These are phyloP conservation scores for Boletus sp. DNA, from an alignment of 768 basidiomycete genomes.

Conservation along the genomic window DNA sequence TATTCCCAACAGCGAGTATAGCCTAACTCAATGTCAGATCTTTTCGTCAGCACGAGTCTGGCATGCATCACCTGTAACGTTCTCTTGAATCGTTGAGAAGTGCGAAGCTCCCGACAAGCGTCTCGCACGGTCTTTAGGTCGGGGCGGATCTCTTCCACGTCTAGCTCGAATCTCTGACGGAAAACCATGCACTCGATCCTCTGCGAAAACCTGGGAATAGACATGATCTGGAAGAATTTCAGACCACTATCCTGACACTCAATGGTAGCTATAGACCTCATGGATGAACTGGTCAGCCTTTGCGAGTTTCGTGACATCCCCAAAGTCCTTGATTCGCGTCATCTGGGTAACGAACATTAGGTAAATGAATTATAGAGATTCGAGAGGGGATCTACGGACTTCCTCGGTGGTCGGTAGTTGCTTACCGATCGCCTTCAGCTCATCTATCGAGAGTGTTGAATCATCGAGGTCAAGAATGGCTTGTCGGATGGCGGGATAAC, in stretches of 20 bases:
- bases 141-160: conserved; percentile 79
- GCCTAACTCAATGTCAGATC: conserved; percentile 40
- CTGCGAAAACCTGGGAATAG: conserved; percentile 69
- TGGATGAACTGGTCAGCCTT: conserved; percentile 83
- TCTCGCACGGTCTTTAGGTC: conserved; percentile 73
- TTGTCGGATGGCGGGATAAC: conserved; percentile 60
- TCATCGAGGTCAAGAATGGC: conserved; percentile 77
- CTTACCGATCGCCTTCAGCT: conserved; percentile 70
- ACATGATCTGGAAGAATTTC: conserved; percentile 57
- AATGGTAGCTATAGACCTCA: conserved; percentile 47
- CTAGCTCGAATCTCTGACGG: conserved; percentile 76
- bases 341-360: conserved; percentile 39
- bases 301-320: conserved; percentile 69
- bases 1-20: conserved; percentile 77
- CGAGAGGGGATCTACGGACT: conserved; percentile 35
- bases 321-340: conserved; percentile 64
- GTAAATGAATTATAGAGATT: not conserved
- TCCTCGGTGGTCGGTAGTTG: conserved; percentile 84
- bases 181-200: conserved; percentile 84
- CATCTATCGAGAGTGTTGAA: conserved; percentile 62
- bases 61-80: conserved; percentile 55
- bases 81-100: conserved; percentile 62
- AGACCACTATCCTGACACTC: not conserved
- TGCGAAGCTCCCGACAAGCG: conserved; percentile 67
- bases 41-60: not conserved